Evolutionary conservation across 139 green algal species (phyloP), one percentile per base, ranked within the genome.

Genomic region (Chlorella sp.): DNA sequence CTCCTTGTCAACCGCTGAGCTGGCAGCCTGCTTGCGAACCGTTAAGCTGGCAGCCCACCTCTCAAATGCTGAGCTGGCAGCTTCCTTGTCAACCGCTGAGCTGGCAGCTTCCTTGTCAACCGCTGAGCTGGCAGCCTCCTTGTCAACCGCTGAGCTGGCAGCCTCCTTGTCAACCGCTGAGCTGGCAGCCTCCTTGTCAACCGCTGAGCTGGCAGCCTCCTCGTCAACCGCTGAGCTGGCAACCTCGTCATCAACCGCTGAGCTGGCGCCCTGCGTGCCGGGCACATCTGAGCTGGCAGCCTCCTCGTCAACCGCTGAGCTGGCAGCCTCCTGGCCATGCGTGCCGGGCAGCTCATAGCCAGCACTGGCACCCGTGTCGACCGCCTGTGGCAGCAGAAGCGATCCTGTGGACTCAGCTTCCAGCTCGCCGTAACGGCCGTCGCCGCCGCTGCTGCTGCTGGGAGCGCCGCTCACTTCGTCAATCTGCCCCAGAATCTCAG

Each of bases 401-500:
- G 64, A 26, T 9, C 24, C 64, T n/a, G n/a, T n/a, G n/a, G n/a
- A n/a, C n/a, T n/a, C n/a, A n/a, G n/a, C n/a, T n/a, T n/a, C n/a
- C n/a, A n/a, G n/a, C n/a, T n/a, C n/a, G n/a, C n/a, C n/a, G n/a
- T n/a, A n/a, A n/a, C n/a, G n/a, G n/a, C n/a, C n/a, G n/a, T n/a
- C 80, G 42, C n/a, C 40, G 42, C 40, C 3, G 42, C 48, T 66
- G 80, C 80, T 85, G 80, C 28, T 30, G 16, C 22, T 66, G 36
- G 34, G 75, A 1, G 34, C 12, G 34, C 34, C 40, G 22, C 26
- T 48, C 18, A 61, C 61, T 3, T 68, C 78, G 61, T 86, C 78
- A 24, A 85, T 79, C 32, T 80, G 36, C 53, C 53, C 68, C 64
- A 95, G 82, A 26, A 94, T 80, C 53, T 80, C 84, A 32, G 89